Evolutionary conservation across 441 rosid species (phyloP), one percentile per base, ranked within the genome.

Genomic region (Erodium texanum): DNA sequence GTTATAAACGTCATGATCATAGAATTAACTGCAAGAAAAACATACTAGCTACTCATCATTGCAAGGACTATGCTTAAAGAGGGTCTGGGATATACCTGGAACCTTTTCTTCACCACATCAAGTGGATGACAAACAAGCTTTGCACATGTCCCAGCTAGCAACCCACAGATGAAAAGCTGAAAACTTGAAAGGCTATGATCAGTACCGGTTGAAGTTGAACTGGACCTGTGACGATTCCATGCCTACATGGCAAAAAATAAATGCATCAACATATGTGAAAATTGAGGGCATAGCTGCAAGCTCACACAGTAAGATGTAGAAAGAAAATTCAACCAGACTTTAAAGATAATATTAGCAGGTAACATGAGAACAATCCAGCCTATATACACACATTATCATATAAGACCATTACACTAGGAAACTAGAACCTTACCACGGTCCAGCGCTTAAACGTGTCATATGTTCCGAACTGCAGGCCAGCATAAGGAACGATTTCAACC

Each of bases 91-190:
- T 74, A 62, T 77, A 88, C 99, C 99, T 94, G 98, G 78, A 94
- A 94, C 71, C 98, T 80, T 79, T 94, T 94, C 83, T 94, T 94
- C 64, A 94, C 97, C 54, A 94, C 97, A 66, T 94, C 99, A 68
- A 94, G 95, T 65, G 99, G 99, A 83, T 93, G 99, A 64, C 99
- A 93, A 62, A 85, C 97, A 15, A 94, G 96, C 81, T 94, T 94
- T 22, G 99, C 96, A 67, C 90, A 89, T 16, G 99, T 92, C 20
- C 99, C 98, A 5, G 99, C 90, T 16, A 81, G 97, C 75, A 94
- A 78, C 52, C 99, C 98, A 69, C 99, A 94, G 11, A 92, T 11
- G 72, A 87, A 86, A 68, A 89, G 87, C 84, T 92, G 97, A 76
- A 89, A 80, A 78, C 97, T 87, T 36, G 98, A 86, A 71, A 78